These are phyloP conservation scores for Marchantia paleacea DNA, from an alignment of 225 moss, liverwort and hornwort genomes.

Conservation along the genomic window DNA sequence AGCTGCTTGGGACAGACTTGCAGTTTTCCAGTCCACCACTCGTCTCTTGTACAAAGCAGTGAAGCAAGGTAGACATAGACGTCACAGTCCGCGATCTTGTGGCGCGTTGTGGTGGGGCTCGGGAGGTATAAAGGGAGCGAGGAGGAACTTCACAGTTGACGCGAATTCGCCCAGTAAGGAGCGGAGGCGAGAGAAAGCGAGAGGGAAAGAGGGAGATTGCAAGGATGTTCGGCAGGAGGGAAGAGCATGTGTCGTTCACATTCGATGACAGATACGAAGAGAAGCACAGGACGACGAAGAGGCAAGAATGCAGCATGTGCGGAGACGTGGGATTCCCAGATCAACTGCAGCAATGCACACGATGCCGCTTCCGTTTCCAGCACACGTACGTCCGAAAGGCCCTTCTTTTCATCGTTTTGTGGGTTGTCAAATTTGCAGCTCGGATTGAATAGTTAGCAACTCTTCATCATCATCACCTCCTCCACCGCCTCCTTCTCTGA, in stretches of 20 bases:
- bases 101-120: background rate
- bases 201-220: background rate
- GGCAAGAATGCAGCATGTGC: constrained; percentile 71
- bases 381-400: constrained; percentile 54
- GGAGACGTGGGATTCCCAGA: constrained; percentile 76
- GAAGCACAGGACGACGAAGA: background rate
- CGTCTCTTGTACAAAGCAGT: background rate
- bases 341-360: constrained; percentile 62
- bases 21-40: background rate
- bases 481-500: background rate
- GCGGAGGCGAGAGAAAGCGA: background rate
- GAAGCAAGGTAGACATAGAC: background rate
- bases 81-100: background rate
- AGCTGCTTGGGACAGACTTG: background rate
- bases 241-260: constrained; percentile 11
- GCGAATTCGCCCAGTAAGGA: background rate
- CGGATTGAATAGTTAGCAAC: background rate
- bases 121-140: background rate
- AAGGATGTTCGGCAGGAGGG: constrained; percentile 3
- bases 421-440: background rate
- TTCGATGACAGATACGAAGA: constrained; percentile 2
- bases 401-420: background rate
- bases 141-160: background rate
- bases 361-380: constrained; percentile 55
- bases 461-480: background rate